These are phyloP conservation scores for Dictyostelium firmibasis DNA, from an alignment of 78 protist genomes.

Conservation along the genomic window DNA sequence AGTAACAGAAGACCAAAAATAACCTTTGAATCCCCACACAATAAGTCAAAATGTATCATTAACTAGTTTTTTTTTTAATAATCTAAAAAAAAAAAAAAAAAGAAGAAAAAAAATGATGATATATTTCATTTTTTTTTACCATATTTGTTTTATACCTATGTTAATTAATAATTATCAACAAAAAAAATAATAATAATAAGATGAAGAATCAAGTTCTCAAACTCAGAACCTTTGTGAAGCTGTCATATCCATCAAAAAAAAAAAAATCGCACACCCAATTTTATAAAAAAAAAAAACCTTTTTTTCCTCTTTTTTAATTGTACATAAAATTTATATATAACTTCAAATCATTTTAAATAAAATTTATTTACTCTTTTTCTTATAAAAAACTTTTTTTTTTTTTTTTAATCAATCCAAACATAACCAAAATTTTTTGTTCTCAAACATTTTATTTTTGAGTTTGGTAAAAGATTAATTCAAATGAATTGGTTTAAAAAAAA, in stretches of 20 bases:
- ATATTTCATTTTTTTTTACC: background rate
- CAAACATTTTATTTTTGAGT: too few species aligned
- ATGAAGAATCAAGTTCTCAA: background rate
- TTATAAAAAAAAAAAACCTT: too few species aligned
- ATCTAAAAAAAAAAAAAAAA: too few species aligned
- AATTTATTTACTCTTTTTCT: background rate
- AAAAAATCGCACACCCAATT: too few species aligned
- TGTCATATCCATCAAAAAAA: background rate
- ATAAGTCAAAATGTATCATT: slow-evolving; percentile 51
- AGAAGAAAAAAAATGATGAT: background rate
- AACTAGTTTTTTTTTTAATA: background rate
- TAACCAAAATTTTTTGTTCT: too few species aligned
- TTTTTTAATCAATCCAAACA: too few species aligned
- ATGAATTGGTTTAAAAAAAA: too few species aligned
- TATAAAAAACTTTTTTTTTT: too few species aligned
- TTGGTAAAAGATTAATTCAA: too few species aligned
- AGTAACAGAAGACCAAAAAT: slow-evolving; percentile 71
- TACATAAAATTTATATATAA: background rate
- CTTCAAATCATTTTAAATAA: background rate
- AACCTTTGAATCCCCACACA: slow-evolving; percentile 59
- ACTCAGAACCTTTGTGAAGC: background rate
- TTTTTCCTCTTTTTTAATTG: background rate
- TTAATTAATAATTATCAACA: too few species aligned
- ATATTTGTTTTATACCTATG: too few species aligned
- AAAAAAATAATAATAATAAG: too few species aligned